Percentiles rank a stretch among this genome's conserved stretches.
These are phyloP conservation scores for Hirsutella minnesotensis DNA, from an alignment of 2,329 filamentous ascomycete species.

Conservation along the genomic window DNA sequence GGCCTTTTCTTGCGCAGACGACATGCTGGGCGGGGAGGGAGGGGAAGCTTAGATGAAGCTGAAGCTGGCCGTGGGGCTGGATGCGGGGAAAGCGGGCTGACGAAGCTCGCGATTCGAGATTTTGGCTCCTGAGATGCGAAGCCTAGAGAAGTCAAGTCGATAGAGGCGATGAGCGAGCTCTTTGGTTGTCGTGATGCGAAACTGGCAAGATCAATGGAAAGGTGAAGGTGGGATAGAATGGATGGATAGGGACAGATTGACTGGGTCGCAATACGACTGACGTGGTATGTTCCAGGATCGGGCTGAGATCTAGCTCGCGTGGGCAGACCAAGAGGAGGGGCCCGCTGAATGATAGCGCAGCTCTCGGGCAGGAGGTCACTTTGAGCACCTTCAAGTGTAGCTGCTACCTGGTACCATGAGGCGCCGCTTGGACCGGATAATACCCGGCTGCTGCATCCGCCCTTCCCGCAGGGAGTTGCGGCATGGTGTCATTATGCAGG, in stretches of 20 bases:
- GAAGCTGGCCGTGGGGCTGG: neutral
- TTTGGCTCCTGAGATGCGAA: no score
- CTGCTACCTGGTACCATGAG: no score
- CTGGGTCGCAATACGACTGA: neutral
- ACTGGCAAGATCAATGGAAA: neutral
- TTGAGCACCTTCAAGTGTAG: neutral
- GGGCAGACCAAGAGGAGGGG: neutral
- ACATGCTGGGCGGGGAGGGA: conserved; percentile 26
- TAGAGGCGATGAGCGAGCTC: neutral
- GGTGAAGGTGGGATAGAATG: neutral
- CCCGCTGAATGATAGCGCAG: neutral
- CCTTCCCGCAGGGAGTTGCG: no score
- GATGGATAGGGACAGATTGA: neutral
- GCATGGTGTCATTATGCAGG: no score
- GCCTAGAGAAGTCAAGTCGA: no score
- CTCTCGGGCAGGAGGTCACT: neutral
- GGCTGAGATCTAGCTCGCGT: neutral
- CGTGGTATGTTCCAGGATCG: conserved; percentile 7
- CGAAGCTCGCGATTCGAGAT: neutral
- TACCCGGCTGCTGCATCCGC: no score
- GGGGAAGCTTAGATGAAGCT: conserved; percentile 6
- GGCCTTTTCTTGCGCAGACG: conserved; percentile 65
- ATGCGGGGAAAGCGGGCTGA: neutral
- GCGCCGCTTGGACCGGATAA: no score
- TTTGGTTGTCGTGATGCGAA: neutral